Evolutionary conservation across 345 rosid genomes (phyloP).

Genomic region (Litchi chinensis): DNA sequence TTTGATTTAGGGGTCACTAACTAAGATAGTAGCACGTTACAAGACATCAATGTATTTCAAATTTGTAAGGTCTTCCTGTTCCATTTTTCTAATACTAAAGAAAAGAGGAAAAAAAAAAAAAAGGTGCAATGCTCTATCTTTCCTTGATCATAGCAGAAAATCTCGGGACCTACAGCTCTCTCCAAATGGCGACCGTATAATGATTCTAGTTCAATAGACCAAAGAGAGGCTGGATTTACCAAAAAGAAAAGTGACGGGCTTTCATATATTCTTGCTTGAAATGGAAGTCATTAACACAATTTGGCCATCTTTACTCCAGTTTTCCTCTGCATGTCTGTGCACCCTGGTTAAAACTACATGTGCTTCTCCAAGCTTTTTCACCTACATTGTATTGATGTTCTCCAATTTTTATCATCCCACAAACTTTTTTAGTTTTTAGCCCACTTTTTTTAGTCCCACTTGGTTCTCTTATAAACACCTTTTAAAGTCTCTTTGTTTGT

Average conservation of each 20-base stretch:
- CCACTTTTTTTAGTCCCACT: conserved; percentile 13
- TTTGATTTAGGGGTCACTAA: no score
- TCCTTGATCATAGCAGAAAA: conserved; percentile 11
- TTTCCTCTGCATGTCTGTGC: conserved; percentile 2
- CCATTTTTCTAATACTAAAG: not conserved
- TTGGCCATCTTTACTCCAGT: not conserved
- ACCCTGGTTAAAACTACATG: conserved; percentile 12
- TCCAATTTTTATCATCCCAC: conserved; percentile 2
- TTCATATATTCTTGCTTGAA: conserved; percentile 22
- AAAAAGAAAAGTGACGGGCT: not conserved
- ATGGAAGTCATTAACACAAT: not conserved
- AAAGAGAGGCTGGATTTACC: not conserved
- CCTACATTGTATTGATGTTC: conserved; percentile 4
- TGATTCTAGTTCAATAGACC: not conserved
- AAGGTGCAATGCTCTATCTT: not conserved
- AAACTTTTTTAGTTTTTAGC: conserved; percentile 7
- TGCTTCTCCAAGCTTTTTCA: conserved; percentile 8
- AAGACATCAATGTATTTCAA: no score
- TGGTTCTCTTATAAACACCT: conserved; percentile 17
- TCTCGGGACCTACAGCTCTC: conserved; percentile 16
- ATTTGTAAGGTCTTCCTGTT: not conserved
- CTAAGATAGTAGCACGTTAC: no score
- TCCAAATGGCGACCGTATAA: conserved; percentile 4
- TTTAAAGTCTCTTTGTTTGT: conserved; percentile 16
- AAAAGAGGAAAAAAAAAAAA: not conserved